phyloP scores from a whole-genome alignment of 2,329 filamentous ascomycete species.

The Sarocladium brachiariae region DNA sequence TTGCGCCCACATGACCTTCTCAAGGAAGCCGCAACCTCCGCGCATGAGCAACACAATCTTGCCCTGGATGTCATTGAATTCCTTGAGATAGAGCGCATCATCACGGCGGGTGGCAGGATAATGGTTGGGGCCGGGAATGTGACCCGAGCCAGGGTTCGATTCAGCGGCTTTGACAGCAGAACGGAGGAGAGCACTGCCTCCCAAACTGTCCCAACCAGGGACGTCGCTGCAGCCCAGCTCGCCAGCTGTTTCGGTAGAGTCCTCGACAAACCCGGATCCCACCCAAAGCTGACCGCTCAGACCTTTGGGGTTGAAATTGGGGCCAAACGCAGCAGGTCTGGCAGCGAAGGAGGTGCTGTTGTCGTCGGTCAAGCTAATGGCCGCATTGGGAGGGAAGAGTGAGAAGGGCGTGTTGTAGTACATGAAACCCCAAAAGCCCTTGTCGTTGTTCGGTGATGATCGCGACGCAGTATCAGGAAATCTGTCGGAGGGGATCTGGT shows the following conservation, averaged over 20 bases:
- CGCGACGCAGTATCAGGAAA: background rate
- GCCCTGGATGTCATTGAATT: slow-evolving; percentile 84
- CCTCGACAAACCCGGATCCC: slow-evolving; percentile 83
- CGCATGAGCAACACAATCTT: slow-evolving; percentile 89
- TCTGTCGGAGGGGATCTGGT: slow-evolving; percentile 16
- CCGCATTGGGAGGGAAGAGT: slow-evolving; percentile 89
- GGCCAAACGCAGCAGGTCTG: slow-evolving; percentile 87
- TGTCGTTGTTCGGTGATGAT: slow-evolving; percentile 9
- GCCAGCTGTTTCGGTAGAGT: slow-evolving; percentile 63
- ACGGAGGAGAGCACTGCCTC: slow-evolving; percentile 33
- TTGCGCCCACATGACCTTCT: slow-evolving; percentile 97
- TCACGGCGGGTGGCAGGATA: slow-evolving; percentile 24
- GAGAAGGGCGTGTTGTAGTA: slow-evolving; percentile 72
- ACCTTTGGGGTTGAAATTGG: slow-evolving; percentile 65
- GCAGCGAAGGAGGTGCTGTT: slow-evolving; percentile 97
- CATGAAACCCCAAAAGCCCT: slow-evolving; percentile 42
- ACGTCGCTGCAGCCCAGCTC: slow-evolving; percentile 95
- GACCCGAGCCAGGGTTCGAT: background rate
- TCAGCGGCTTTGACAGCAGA: slow-evolving; percentile 17
- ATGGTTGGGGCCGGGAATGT: background rate
- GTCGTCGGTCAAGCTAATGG: slow-evolving; percentile 94
- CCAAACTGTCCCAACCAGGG: slow-evolving; percentile 62
- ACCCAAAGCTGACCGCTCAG: slow-evolving; percentile 90
- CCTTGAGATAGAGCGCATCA: slow-evolving; percentile 73
- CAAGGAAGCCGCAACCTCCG: slow-evolving; percentile 90